A percentile compares a stretch with the other conserved stretches of the same genome.
Conservation (phyloP, 2,329 filamentous ascomycete genomes). For the Penicillium sp. region DNA sequence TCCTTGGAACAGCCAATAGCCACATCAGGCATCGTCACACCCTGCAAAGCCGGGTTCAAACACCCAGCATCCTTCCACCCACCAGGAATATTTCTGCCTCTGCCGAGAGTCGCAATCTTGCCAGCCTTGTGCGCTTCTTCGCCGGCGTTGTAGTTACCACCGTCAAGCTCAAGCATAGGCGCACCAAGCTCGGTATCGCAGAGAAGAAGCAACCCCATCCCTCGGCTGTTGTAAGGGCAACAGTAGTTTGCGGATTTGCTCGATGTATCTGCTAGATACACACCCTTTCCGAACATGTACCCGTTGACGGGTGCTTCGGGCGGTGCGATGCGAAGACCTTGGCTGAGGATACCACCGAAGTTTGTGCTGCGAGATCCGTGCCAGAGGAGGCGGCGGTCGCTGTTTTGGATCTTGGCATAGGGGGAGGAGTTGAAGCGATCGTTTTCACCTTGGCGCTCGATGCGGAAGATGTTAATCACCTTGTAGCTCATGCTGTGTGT, state of each 20-base stretch:
- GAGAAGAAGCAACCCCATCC: conserved; percentile 71
- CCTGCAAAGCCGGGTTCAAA: conserved; percentile 63
- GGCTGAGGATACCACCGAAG: conserved; percentile 80
- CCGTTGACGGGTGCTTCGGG: conserved; percentile 70
- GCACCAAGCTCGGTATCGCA: conserved; percentile 80
- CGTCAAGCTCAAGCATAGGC: conserved; percentile 64
- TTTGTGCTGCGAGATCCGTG: conserved; percentile 82
- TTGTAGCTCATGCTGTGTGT: conserved; percentile 58
- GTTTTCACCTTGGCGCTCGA: conserved; percentile 70
- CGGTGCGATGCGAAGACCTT: conserved; percentile 86
- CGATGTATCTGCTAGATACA: conserved; percentile 83
- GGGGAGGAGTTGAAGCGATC: conserved; percentile 62
- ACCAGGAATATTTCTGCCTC: conserved; percentile 61
- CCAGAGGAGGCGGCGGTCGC: conserved; percentile 76
- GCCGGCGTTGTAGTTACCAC: conserved; percentile 61
- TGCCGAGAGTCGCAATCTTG: conserved; percentile 67
- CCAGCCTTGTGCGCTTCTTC: conserved; percentile 59
- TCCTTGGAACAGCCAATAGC: not conserved
- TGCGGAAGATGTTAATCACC: conserved; percentile 75
- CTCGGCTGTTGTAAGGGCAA: conserved; percentile 57
- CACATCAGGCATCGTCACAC: conserved; percentile 59
- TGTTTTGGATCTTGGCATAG: conserved; percentile 52
- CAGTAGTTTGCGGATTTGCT: conserved; percentile 83
- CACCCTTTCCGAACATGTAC: conserved; percentile 89
- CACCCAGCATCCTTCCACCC: conserved; percentile 73